Evolutionary conservation across 176 grass and related monocot species (phyloP), one percentile per base, ranked within the genome.

Genomic region (Alloteropsis semialata): DNA sequence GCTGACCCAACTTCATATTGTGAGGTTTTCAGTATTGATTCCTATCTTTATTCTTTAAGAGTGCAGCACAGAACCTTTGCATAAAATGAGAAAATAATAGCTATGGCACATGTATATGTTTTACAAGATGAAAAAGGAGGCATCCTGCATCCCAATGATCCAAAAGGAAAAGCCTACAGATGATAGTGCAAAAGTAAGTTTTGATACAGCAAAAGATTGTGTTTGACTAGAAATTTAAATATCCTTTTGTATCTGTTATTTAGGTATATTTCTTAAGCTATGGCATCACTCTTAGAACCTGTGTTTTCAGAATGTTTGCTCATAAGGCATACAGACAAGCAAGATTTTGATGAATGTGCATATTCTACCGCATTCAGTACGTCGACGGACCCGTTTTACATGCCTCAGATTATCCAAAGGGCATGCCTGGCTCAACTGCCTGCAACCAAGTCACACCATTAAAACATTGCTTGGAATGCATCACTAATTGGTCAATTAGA

Each of bases 391-490:
- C 64, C 87, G 43, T 77, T 89, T 89, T 34, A 89, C 82, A 85
- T 89, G 87, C 15, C 71, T 79, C 30, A 89, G 36, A 85, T 85
- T 81, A 25, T 89, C 88, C 45, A 89, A 54, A 27, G 88, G 88
- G 54, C 88, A 89, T 46, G 66, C 28, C 16, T 89, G 88, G 75
- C 48, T 89, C 72, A 89, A 71, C 46, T 89, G 82, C 71, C 87
- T 89, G 77, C 69, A 85, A 81, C 1, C 54, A 64, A n/a, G 1
- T 5, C 6, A n/a, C 42, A 70, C 9, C 18, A 71, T 44, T 36
- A 83, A 28, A 88, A 61, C 34, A 72, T 21, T 3, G 0, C 19
- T n/a, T 13, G 1, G 2, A 50, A 21, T 50, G 22, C 19, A 34
- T 49, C 12, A 32, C 21, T 48, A 81, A 57, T 38, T 67, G 54